Evolutionary conservation across 768 basidiomycete species (phyloP).

Genomic region (Dictyophora rubrovolvata): DNA sequence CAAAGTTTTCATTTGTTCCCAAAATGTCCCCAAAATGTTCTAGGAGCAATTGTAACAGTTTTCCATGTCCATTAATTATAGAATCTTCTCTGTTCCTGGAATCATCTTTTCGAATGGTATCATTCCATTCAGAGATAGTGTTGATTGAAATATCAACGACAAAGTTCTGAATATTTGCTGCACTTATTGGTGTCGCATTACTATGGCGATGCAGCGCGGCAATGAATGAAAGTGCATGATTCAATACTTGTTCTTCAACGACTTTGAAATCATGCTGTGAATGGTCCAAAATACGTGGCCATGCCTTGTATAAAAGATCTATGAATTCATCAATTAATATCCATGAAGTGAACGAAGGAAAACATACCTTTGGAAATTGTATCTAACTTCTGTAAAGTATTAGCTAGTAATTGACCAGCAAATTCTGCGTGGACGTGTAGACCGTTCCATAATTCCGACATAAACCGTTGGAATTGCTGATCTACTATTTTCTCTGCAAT

Average conservation of each 20-base stretch:
- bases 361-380: constrained; percentile 20
- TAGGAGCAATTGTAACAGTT: constrained; percentile 33
- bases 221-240: background rate
- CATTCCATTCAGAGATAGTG: background rate
- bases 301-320: constrained; percentile 43
- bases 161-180: background rate
- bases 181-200: background rate
- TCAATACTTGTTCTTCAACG: background rate
- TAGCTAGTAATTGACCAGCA: constrained; percentile 35
- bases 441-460: constrained; percentile 35
- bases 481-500: constrained; percentile 26
- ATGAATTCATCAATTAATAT: background rate
- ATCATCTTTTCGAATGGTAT: background rate
- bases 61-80: background rate
- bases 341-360: background rate
- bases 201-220: background rate
- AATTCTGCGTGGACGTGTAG: constrained; percentile 38
- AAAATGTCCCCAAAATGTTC: constrained; percentile 42
- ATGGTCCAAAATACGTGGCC: background rate
- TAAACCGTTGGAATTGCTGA: constrained; percentile 36
- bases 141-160: background rate
- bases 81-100: background rate
- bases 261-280: background rate
- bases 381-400: constrained; percentile 25
- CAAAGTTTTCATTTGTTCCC: constrained; percentile 33